A percentile compares a stretch with the other conserved stretches of the same genome.
Conservation (phyloP, 768 basidiomycete genomes). For the Phallus indusiatus region DNA sequence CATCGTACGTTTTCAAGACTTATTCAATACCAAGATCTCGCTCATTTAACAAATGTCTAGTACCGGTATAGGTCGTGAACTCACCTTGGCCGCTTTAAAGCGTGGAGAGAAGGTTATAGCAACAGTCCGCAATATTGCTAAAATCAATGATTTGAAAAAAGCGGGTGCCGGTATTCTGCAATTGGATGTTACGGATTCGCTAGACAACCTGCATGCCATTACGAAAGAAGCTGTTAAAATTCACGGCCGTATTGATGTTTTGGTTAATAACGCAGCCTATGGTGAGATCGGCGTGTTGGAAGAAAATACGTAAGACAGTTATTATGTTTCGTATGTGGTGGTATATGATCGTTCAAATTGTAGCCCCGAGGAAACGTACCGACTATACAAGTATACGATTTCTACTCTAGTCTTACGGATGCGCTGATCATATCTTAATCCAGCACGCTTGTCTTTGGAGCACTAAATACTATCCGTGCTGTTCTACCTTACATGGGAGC, state of each 20-base stretch:
- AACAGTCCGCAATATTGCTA: constrained; percentile 21
- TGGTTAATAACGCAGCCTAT: constrained; percentile 41
- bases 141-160: constrained; percentile 27
- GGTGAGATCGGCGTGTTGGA: constrained; percentile 20
- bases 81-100: constrained; percentile 19
- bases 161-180: constrained; percentile 31
- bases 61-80: constrained; percentile 29
- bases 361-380: constrained; percentile 20
- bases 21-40: background rate
- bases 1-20: constrained; percentile 17
- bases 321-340: background rate
- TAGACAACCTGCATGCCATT: constrained; percentile 15
- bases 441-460: constrained; percentile 36
- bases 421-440: background rate
- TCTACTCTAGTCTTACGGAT: background rate
- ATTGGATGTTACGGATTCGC: constrained; percentile 24
- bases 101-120: constrained; percentile 27
- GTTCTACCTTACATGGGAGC: constrained; percentile 41
- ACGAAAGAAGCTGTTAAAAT: background rate
- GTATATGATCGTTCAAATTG: background rate
- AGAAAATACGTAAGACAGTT: constrained; percentile 17
- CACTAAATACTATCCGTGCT: constrained; percentile 30
- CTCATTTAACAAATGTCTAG: background rate
- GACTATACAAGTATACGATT: constrained; percentile 19
- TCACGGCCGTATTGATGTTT: constrained; percentile 34